A percentile compares a stretch with the other conserved stretches of the same genome.
Conservation (phyloP, 768 basidiomycete species). For the Panellus pusillus region DNA sequence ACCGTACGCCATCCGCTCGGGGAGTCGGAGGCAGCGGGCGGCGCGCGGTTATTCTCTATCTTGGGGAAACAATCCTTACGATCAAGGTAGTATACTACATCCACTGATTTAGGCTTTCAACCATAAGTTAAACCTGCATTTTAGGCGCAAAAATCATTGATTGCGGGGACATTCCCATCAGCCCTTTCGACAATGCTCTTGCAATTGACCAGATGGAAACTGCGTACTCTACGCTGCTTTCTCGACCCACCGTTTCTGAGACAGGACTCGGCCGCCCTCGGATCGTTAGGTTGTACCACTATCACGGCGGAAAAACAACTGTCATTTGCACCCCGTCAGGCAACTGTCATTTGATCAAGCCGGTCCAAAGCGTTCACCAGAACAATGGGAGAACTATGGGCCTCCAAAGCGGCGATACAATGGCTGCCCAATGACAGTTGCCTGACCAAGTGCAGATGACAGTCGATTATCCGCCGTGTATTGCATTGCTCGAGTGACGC, state of each 20-base stretch:
- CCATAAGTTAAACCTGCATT: background rate
- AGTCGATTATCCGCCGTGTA: too few relatives aligned
- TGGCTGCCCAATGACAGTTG: too few relatives aligned
- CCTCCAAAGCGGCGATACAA: too few relatives aligned
- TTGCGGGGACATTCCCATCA: conserved; percentile 85
- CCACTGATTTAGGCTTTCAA: background rate
- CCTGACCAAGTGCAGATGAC: too few relatives aligned
- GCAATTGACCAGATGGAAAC: conserved; percentile 87
- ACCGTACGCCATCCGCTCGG: conserved; percentile 80
- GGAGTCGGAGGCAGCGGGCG: conserved; percentile 63
- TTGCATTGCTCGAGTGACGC: background rate
- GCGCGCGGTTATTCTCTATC: conserved; percentile 64
- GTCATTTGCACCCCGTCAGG: too few relatives aligned
- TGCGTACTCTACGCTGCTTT: conserved; percentile 75
- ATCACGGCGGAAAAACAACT: too few relatives aligned
- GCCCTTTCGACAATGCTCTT: conserved; percentile 78
- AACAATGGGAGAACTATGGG: too few relatives aligned
- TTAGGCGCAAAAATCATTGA: conserved; percentile 63
- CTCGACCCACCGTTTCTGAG: conserved; percentile 43
- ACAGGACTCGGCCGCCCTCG: conserved; percentile 59
- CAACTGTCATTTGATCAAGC: too few relatives aligned
- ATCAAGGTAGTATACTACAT: conserved; percentile 7
- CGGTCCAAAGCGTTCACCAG: too few relatives aligned
- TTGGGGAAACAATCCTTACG: conserved; percentile 71
- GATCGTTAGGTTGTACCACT: conserved; percentile 55